Evolutionary conservation across 2,329 filamentous ascomycete species (phyloP).

Genomic region (Hypoxylon sp.): DNA sequence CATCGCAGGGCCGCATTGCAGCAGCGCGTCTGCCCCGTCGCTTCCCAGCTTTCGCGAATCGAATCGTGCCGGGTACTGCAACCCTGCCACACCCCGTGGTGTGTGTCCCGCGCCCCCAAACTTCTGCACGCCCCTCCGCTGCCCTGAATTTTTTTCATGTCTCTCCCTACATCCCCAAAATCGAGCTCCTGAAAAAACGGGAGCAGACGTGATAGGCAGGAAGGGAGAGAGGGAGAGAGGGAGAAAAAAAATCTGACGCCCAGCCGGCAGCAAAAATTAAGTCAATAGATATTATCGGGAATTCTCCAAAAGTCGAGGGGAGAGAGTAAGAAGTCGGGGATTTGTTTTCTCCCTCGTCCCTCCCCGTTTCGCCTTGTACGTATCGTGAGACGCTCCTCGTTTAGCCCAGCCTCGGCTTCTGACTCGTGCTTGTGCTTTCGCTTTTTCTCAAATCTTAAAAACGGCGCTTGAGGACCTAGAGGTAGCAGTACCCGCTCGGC

Average conservation of each 20-base stretch:
- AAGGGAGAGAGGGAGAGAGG: too few relatives aligned
- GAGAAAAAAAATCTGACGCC: neutral
- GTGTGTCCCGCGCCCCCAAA: too few relatives aligned
- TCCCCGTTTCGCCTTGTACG: neutral
- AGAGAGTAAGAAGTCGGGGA: too few relatives aligned
- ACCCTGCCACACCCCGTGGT: constrained; percentile 4
- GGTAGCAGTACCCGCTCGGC: too few relatives aligned
- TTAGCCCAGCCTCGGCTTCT: neutral
- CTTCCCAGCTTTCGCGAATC: constrained; percentile 19
- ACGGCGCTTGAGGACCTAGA: too few relatives aligned
- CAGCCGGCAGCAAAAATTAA: constrained; percentile 5
- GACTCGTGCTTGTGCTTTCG: too few relatives aligned
- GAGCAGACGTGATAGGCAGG: too few relatives aligned
- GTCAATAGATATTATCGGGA: constrained; percentile 21
- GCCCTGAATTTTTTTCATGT: neutral
- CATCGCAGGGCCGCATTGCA: constrained; percentile 8
- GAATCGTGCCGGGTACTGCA: constrained; percentile 18
- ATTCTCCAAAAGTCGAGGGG: neutral
- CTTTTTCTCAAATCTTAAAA: neutral
- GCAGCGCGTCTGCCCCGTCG: neutral
- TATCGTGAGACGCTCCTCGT: neutral
- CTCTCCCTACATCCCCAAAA: too few relatives aligned
- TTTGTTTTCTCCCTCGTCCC: neutral
- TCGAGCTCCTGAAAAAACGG: neutral
- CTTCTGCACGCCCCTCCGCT: neutral